Evolutionary conservation across 2,329 filamentous ascomycete genomes (phyloP).

Genomic region (Sporothrix dimorphospora): DNA sequence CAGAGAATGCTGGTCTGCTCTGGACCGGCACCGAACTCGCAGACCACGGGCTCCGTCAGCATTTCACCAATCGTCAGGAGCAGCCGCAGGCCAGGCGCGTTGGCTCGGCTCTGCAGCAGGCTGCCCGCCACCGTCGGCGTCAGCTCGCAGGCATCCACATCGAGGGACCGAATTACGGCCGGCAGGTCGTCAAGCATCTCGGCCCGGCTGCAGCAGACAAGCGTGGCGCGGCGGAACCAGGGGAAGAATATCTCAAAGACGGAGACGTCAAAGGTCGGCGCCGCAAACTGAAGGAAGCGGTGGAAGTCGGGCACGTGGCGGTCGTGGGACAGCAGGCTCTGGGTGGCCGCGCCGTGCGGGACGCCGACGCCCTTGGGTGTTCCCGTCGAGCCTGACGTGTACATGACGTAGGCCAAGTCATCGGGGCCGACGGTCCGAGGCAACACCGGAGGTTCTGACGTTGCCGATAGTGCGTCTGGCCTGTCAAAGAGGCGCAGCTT

Average conservation of each 20-base stretch:
- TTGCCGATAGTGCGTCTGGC: background rate
- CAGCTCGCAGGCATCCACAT: conserved; percentile 82
- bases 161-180: conserved; percentile 62
- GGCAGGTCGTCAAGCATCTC: conserved; percentile 77
- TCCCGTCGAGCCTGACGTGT: conserved; percentile 89
- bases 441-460: background rate
- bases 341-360: conserved; percentile 77
- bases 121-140: conserved; percentile 86
- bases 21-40: conserved; percentile 71
- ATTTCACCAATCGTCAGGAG: conserved; percentile 92
- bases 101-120: conserved; percentile 67
- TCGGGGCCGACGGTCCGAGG: conserved; percentile 30
- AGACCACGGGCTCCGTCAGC: conserved; percentile 75
- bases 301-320: conserved; percentile 73
- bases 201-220: conserved; percentile 70
- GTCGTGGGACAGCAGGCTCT: conserved; percentile 81
- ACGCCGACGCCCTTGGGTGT: conserved; percentile 85
- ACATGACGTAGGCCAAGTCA: conserved; percentile 83
- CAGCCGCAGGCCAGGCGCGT: conserved; percentile 68
- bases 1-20: conserved; percentile 68
- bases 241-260: conserved; percentile 96
- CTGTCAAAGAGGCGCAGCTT: conserved; percentile 23
- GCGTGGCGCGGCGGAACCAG: conserved; percentile 70
- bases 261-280: conserved; percentile 91
- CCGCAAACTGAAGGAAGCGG: conserved; percentile 88